Evolutionary conservation across 331 rosid genomes (phyloP).

Genomic region (Malus hybrid): DNA sequence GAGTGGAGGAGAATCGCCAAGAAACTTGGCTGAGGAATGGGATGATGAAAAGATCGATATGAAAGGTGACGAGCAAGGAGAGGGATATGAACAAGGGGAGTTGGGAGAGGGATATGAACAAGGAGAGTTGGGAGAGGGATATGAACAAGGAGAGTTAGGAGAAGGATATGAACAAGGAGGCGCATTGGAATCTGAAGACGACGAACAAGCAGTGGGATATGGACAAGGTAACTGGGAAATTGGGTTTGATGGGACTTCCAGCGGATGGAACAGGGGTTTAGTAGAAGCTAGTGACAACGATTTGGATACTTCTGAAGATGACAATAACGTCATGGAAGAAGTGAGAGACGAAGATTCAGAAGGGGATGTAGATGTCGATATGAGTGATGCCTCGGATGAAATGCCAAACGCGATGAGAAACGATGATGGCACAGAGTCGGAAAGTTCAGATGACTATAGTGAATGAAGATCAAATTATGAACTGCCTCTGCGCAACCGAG

Average conservation of each 20-base stretch:
- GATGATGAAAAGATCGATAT: conserved; percentile 47
- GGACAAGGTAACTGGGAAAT: conserved; percentile 84
- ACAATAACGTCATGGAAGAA: conserved; percentile 55
- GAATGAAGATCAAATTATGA: conserved; percentile 38
- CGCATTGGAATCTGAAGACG: conserved; percentile 76
- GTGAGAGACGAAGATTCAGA: conserved; percentile 63
- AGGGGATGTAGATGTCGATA: conserved; percentile 38
- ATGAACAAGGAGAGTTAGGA: conserved; percentile 34
- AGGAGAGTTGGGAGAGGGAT: neutral
- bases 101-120: too few species aligned
- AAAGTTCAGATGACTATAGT: conserved; percentile 76
- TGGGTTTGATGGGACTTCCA: conserved; percentile 50
- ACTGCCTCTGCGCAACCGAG: conserved; percentile 17
- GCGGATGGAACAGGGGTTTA: conserved; percentile 53
- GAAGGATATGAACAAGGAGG: conserved; percentile 40
- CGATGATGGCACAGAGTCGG: conserved; percentile 58
- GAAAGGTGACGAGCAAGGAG: conserved; percentile 35
- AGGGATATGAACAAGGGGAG: too few species aligned
- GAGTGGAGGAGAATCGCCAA: conserved; percentile 47
- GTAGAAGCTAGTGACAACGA: conserved; percentile 76
- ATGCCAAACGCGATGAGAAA: conserved; percentile 37
- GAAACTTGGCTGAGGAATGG: conserved; percentile 70
- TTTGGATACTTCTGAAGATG: conserved; percentile 72
- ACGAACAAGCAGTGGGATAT: conserved; percentile 70
- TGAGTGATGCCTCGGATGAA: conserved; percentile 74